phyloP scores from a whole-genome alignment of 768 basidiomycete species.

The Cystobasidium tubakii region DNA sequence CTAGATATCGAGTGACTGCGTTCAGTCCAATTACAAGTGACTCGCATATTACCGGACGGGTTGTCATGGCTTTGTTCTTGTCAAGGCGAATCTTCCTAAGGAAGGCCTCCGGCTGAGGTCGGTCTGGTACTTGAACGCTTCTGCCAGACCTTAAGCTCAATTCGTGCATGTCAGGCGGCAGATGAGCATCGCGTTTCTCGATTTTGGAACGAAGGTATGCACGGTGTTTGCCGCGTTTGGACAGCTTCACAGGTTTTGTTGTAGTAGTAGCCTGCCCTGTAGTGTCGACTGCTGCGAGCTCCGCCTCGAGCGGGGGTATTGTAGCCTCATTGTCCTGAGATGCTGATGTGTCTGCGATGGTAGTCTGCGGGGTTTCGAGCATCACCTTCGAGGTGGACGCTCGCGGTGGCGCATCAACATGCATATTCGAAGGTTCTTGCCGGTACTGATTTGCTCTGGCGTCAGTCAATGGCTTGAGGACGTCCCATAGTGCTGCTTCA shows the following conservation, averaged over 20 bases:
- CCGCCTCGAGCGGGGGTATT: not conserved
- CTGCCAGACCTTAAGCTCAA: slow-evolving; percentile 12
- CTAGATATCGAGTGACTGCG: slow-evolving; percentile 4
- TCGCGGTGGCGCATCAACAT: not conserved
- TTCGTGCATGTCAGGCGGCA: not conserved
- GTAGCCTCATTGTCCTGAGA: no score
- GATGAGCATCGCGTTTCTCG: not conserved
- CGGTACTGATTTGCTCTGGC: slow-evolving; percentile 13
- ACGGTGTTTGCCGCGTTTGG: slow-evolving; percentile 5
- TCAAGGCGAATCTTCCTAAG: not conserved
- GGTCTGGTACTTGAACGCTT: not conserved
- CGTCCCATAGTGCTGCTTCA: slow-evolving; percentile 25
- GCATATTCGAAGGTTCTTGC: not conserved
- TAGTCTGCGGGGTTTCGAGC: not conserved
- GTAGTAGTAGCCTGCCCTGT: not conserved
- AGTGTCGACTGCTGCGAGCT: not conserved
- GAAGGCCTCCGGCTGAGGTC: not conserved
- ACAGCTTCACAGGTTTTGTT: not conserved
- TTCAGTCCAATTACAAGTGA: slow-evolving; percentile 13
- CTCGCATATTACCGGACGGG: not conserved
- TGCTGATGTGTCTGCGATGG: not conserved
- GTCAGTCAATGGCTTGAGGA: slow-evolving; percentile 31
- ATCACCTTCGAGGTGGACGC: not conserved
- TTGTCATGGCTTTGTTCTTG: not conserved
- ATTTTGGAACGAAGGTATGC: not conserved